Percentiles rank a stretch among this genome's conserved stretches.
Conservation (phyloP, 345 rosid species). For the Brassica juncea region DNA sequence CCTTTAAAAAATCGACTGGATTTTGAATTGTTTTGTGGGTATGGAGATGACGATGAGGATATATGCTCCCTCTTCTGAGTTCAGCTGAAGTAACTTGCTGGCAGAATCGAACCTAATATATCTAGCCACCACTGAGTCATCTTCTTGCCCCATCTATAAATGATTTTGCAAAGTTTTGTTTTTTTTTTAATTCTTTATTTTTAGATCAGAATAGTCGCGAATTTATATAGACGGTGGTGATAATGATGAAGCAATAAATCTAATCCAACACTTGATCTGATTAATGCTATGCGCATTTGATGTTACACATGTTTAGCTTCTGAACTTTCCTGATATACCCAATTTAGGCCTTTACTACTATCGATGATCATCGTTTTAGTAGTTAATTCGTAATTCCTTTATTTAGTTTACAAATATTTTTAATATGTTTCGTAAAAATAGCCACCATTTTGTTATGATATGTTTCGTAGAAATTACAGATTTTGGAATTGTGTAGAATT, state of each 20-base stretch:
- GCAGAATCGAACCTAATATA: neutral
- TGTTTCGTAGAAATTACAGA: too few species aligned
- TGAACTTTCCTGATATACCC: conserved; percentile 3
- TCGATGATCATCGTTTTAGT: too few species aligned
- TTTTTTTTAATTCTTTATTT: neutral
- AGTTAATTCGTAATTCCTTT: neutral
- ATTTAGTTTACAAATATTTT: too few species aligned
- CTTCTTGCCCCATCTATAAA: neutral
- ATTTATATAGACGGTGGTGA: neutral
- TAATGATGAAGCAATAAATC: conserved; percentile 39
- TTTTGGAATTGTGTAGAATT: too few species aligned
- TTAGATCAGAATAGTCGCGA: neutral
- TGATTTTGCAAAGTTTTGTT: neutral
- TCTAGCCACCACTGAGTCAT: neutral
- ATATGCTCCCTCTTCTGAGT: neutral
- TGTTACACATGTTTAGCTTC: conserved; percentile 13
- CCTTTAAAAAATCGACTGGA: neutral
- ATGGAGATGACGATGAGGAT: neutral
- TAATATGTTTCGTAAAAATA: neutral
- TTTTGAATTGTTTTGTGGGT: too few species aligned
- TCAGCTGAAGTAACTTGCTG: neutral
- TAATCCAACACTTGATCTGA: conserved; percentile 47
- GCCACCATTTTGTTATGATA: neutral
- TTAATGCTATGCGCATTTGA: conserved; percentile 27
- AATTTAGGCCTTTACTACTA: too few species aligned